These are phyloP conservation scores for Populus euphratica DNA, from an alignment of 345 rosid genomes.

Conservation along the genomic window DNA sequence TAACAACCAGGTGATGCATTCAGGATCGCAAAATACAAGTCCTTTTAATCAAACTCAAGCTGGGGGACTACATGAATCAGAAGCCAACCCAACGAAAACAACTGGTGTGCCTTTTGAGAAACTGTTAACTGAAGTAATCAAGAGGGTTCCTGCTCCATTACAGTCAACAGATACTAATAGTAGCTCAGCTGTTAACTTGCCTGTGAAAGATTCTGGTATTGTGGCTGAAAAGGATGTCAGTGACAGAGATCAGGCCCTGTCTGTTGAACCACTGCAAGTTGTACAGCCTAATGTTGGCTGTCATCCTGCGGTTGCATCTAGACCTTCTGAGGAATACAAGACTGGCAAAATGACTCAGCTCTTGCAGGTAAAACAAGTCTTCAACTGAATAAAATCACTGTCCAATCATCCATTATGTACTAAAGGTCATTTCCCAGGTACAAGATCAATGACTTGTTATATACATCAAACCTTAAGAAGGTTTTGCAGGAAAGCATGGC, in stretches of 20 bases:
- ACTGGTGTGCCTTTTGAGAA: conserved; percentile 55
- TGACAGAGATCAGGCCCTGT: conserved; percentile 46
- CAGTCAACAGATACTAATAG: conserved; percentile 23
- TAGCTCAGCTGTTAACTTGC: conserved; percentile 17
- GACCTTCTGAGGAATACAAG: conserved; percentile 52
- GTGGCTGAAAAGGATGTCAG: conserved; percentile 25
- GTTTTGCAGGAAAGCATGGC: conserved; percentile 83
- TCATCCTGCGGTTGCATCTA: conserved; percentile 40
- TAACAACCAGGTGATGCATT: conserved; percentile 17
- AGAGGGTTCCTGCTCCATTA: conserved; percentile 39
- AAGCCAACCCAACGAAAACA: conserved; percentile 18
- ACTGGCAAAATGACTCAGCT: conserved; percentile 82
- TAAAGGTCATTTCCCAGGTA: neutral
- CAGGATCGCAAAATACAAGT: conserved; percentile 17
- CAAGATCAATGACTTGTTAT: neutral
- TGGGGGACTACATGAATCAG: conserved; percentile 8
- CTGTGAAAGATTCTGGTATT: conserved; percentile 12
- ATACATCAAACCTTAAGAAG: conserved; percentile 30
- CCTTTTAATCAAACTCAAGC: conserved; percentile 9
- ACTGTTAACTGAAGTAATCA: conserved; percentile 53
- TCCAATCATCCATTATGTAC: neutral
- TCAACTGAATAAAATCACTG: neutral
- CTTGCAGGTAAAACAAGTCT: conserved; percentile 54
- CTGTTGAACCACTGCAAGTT: conserved; percentile 59
- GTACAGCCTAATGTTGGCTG: conserved; percentile 38